A percentile compares a stretch with the other conserved stretches of the same genome.
These are phyloP conservation scores for Calonectria fujianensis DNA, from an alignment of 2,329 filamentous ascomycete species.

Conservation along the genomic window DNA sequence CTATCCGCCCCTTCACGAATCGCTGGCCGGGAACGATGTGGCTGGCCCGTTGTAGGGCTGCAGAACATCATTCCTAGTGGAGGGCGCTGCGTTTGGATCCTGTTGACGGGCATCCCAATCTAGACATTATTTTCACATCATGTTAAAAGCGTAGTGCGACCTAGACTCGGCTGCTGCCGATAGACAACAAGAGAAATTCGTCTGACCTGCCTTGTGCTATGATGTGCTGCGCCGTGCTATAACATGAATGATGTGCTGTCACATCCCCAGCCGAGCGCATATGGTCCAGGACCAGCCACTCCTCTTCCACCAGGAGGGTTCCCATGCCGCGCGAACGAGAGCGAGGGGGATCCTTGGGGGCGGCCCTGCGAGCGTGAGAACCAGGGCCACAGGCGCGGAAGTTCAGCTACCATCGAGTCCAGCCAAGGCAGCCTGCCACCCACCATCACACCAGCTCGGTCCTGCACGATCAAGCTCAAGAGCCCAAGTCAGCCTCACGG, in stretches of 20 bases:
- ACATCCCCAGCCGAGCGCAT: neutral
- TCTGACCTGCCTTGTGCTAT: slow-evolving; percentile 17
- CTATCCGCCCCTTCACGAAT: slow-evolving; percentile 6
- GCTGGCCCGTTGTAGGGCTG: slow-evolving; percentile 37
- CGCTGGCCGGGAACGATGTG: slow-evolving; percentile 32
- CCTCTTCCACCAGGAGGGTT: neutral
- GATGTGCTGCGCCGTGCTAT: slow-evolving; percentile 26
- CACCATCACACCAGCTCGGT: slow-evolving; percentile 26
- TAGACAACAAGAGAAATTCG: slow-evolving; percentile 10
- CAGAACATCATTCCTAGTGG: slow-evolving; percentile 20
- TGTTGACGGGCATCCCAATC: slow-evolving; percentile 10
- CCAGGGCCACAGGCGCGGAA: neutral
- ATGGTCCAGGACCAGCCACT: neutral
- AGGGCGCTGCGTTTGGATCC: slow-evolving; percentile 11
- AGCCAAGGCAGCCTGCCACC: slow-evolving; percentile 1
- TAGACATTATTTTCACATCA: slow-evolving; percentile 36
- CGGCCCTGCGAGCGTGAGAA: neutral
- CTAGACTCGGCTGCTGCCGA: slow-evolving; percentile 11
- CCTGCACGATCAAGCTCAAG: slow-evolving; percentile 29
- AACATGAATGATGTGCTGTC: slow-evolving; percentile 31
- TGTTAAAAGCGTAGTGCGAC: neutral
- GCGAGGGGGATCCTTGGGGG: slow-evolving; percentile 16
- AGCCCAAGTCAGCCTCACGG: slow-evolving; percentile 37
- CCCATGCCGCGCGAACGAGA: slow-evolving; percentile 18
- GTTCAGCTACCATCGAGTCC: neutral